Evolutionary conservation across 2,329 filamentous ascomycete genomes (phyloP).

Genomic region (Hypoxylon sp.): DNA sequence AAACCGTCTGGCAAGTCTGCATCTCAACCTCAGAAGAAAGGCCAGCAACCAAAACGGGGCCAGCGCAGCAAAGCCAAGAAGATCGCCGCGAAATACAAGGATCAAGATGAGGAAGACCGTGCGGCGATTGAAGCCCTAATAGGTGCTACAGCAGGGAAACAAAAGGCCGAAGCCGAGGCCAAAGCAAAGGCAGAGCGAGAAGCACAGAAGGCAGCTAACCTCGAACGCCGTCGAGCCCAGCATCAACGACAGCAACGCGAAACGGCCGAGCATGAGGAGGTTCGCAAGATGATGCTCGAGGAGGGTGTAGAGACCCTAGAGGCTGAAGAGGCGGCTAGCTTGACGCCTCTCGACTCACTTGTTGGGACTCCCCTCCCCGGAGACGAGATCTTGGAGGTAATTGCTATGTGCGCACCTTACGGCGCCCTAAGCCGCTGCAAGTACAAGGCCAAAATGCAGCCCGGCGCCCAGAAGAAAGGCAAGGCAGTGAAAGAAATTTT

Average conservation of each 20-base stretch:
- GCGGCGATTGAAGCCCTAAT: slow-evolving; percentile 85
- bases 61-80: slow-evolving; percentile 89
- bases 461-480: slow-evolving; percentile 89
- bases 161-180: slow-evolving; percentile 76
- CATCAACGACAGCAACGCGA: slow-evolving; percentile 82
- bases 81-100: slow-evolving; percentile 86
- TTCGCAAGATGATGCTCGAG: slow-evolving; percentile 70
- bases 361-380: slow-evolving; percentile 82
- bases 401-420: slow-evolving; percentile 76
- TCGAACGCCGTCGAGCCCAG: slow-evolving; percentile 81
- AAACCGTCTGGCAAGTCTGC: slow-evolving; percentile 46
- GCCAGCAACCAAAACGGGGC: slow-evolving; percentile 71
- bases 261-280: slow-evolving; percentile 81
- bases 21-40: slow-evolving; percentile 58
- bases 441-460: slow-evolving; percentile 96
- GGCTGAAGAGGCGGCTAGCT: slow-evolving; percentile 67
- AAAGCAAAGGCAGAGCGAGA: slow-evolving; percentile 76
- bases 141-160: slow-evolving; percentile 76
- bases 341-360: slow-evolving; percentile 74
- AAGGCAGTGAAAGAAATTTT: slow-evolving; percentile 93
- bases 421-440: slow-evolving; percentile 77
- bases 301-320: slow-evolving; percentile 71
- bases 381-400: slow-evolving; percentile 81
- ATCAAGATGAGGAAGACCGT: slow-evolving; percentile 95
- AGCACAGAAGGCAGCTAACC: slow-evolving; percentile 77